Evolutionary conservation across 2,329 filamentous ascomycete genomes (phyloP).

Genomic region (Calonectria crousiana): DNA sequence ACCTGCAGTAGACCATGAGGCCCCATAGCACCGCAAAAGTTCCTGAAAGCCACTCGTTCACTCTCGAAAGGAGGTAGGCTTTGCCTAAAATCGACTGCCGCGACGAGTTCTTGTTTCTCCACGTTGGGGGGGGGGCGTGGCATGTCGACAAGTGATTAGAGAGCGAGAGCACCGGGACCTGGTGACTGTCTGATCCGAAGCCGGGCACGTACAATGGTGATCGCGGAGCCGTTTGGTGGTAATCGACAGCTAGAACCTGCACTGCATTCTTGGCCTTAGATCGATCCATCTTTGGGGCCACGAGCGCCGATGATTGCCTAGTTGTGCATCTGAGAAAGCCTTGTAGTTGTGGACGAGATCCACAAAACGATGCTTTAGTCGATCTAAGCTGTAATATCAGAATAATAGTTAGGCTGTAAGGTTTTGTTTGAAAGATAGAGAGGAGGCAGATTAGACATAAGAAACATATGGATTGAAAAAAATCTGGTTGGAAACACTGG

Average conservation of each 20-base stretch:
- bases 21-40: conserved; percentile 19
- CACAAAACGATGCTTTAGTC: neutral
- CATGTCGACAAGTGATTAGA: neutral
- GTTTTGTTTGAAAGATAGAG: neutral
- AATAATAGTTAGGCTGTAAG: neutral
- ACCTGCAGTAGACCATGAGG: neutral
- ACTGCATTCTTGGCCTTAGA: neutral
- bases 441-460: neutral
- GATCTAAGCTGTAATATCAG: neutral
- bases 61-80: neutral
- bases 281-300: neutral
- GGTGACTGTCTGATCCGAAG: neutral
- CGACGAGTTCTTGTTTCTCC: neutral
- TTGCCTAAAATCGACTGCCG: neutral
- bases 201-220: neutral
- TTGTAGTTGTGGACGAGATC: neutral
- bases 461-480: neutral
- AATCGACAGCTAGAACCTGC: conserved; percentile 4
- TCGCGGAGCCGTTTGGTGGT: neutral
- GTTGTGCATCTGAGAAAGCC: neutral
- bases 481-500: neutral
- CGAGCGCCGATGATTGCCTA: neutral
- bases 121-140: neutral
- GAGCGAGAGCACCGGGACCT: neutral
- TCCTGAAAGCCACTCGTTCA: conserved; percentile 2